phyloP scores from a whole-genome alignment of 2,329 filamentous ascomycete species.

The Cryoendolithus antarcticus region DNA sequence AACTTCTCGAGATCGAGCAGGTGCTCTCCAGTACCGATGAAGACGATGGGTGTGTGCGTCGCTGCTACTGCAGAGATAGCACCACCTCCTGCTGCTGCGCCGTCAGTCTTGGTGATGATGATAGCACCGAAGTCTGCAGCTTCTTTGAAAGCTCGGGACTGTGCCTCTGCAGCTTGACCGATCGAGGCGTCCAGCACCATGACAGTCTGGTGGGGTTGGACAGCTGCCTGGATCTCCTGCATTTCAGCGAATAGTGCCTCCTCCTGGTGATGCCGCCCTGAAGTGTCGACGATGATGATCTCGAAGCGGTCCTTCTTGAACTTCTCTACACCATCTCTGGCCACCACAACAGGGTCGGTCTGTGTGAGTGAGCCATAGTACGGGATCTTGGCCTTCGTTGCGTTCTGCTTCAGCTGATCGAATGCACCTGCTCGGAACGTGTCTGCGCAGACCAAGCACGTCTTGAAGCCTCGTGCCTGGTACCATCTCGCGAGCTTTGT shows the following conservation, averaged over 20 bases:
- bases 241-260: constrained; percentile 93
- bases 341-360: constrained; percentile 87
- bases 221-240: constrained; percentile 86
- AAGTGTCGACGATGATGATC: constrained; percentile 97
- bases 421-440: constrained; percentile 98
- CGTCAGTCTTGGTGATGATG: constrained; percentile 97
- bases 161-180: constrained; percentile 86
- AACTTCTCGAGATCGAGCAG: constrained; percentile 92
- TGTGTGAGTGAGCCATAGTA: constrained; percentile 96
- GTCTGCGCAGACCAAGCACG: constrained; percentile 90
- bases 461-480: constrained; percentile 81
- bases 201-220: constrained; percentile 90
- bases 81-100: constrained; percentile 87
- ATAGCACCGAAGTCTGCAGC: constrained; percentile 95
- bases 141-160: constrained; percentile 94
- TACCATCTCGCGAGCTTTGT: constrained; percentile 95
- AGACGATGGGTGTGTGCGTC: constrained; percentile 92
- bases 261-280: constrained; percentile 87
- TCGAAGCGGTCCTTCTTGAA: constrained; percentile 99
- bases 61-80: constrained; percentile 95
- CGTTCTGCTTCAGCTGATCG: constrained; percentile 97
- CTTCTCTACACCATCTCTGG: constrained; percentile 90
- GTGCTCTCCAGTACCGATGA: constrained; percentile 95
- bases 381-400: constrained; percentile 95
- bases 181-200: constrained; percentile 97